Percentiles rank a stretch among this genome's conserved stretches.
Evolutionary conservation across 495 filamentous ascomycete genomes (phyloP).

Genomic region (Hypoxylon lienhwacheense): DNA sequence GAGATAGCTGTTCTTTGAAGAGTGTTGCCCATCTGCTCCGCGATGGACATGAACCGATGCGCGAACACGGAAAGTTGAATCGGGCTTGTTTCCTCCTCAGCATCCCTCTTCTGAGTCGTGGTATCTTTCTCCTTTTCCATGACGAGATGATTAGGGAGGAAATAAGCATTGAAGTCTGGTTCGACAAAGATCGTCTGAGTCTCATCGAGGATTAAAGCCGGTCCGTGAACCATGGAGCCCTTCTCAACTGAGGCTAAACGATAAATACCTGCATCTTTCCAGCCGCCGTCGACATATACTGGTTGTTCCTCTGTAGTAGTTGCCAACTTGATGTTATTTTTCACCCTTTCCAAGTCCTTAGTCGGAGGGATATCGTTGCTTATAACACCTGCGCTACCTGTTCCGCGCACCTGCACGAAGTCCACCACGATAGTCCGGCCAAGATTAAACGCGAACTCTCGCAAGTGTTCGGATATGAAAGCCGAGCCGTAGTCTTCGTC

Average conservation of each 20-base stretch:
- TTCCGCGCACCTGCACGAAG: background rate
- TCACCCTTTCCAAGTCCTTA: background rate
- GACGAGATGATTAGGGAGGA: constrained; percentile 69
- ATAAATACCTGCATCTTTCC: constrained; percentile 82
- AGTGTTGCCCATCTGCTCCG: constrained; percentile 93
- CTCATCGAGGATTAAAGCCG: constrained; percentile 87
- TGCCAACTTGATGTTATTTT: background rate
- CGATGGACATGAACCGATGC: constrained; percentile 96
- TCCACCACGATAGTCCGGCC: background rate
- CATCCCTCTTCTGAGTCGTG: background rate
- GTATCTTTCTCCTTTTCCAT: constrained; percentile 50
- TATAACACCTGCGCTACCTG: background rate
- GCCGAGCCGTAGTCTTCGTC: background rate
- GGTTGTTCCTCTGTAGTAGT: background rate
- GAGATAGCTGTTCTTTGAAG: constrained; percentile 94
- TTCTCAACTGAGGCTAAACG: constrained; percentile 73
- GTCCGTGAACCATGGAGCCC: constrained; percentile 75
- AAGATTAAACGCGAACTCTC: background rate
- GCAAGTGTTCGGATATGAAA: background rate
- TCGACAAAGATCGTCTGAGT: constrained; percentile 94
- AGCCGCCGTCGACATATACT: constrained; percentile 40
- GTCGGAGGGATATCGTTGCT: background rate
- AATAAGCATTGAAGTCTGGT: constrained; percentile 67
- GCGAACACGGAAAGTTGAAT: constrained; percentile 94
- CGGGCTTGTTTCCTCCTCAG: constrained; percentile 69